Percentiles rank a stretch among this genome's conserved stretches.
Evolutionary conservation across 1,284 basidiomycete species (phyloP).

Genomic region (Cryptococcus sp.): DNA sequence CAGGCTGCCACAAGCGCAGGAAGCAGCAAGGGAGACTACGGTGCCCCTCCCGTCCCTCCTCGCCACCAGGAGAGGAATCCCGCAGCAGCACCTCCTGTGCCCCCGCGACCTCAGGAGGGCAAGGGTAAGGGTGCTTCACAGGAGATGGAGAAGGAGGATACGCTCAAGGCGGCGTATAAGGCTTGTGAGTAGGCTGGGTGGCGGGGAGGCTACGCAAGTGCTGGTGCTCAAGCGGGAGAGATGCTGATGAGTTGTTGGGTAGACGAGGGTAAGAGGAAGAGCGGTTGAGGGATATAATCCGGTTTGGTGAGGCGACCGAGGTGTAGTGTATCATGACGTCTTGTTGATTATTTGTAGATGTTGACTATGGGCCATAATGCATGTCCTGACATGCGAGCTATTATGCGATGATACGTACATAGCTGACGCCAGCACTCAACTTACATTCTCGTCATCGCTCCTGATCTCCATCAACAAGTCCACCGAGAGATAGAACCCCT

Average conservation of each 20-base stretch:
- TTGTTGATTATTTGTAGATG: neutral
- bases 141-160: slow-evolving; percentile 22
- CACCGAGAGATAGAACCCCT: slow-evolving; percentile 39
- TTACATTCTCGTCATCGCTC: slow-evolving; percentile 8
- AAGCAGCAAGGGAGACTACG: too few species aligned
- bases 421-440: neutral
- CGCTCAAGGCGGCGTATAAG: slow-evolving; percentile 31
- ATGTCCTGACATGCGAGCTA: neutral
- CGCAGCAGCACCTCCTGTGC: slow-evolving; percentile 11
- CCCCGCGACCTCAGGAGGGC: slow-evolving; percentile 11
- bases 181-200: slow-evolving; percentile 27
- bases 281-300: neutral
- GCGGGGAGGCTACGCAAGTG: too few species aligned
- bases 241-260: neutral
- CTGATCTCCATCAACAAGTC: slow-evolving; percentile 30
- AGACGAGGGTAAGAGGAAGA: slow-evolving; percentile 15
- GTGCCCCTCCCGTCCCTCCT: slow-evolving; percentile 9
- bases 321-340: neutral
- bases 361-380: neutral
- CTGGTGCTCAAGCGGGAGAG: neutral
- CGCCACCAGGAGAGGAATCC: slow-evolving; percentile 5
- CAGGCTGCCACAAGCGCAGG: slow-evolving; percentile 30
- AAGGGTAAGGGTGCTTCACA: neutral
- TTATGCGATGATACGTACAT: neutral
- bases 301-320: neutral